Evolutionary conservation across 352 stramenopile genomes (phyloP).

Genomic region (Lagenidium giganteum): DNA sequence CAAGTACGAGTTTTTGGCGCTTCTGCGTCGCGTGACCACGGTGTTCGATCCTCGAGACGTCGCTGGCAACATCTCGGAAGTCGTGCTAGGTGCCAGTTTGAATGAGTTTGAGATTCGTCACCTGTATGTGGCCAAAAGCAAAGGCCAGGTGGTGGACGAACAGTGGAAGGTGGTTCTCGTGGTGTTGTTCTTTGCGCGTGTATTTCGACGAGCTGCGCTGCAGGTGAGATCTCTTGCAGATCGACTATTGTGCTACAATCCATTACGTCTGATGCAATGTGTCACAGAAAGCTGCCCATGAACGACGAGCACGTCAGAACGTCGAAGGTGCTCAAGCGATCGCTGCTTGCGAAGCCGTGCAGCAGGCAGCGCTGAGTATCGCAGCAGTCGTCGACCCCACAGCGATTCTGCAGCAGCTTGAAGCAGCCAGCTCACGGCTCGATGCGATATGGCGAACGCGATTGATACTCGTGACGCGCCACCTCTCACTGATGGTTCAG

Average conservation of each 20-base stretch:
- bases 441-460: no score
- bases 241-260: background rate
- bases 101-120: conserved; percentile 21
- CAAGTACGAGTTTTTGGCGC: background rate
- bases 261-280: background rate
- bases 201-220: conserved; percentile 27
- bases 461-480: no score
- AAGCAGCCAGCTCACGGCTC: no score
- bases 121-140: conserved; percentile 21
- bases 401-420: no score
- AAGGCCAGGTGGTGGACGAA: conserved; percentile 19
- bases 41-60: conserved; percentile 19
- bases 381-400: no score
- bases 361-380: no score
- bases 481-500: no score
- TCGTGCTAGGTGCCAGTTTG: conserved; percentile 31
- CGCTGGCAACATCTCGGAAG: conserved; percentile 24
- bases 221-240: conserved; percentile 9
- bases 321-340: no score
- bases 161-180: conserved; percentile 30
- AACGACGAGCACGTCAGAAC: conserved; percentile 2
- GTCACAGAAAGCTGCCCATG: conserved; percentile 19
- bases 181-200: conserved; percentile 28
- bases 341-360: no score
- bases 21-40: conserved; percentile 19